These are phyloP conservation scores for Penicillium sp. DNA, from an alignment of 2,329 filamentous ascomycete genomes.

Conservation along the genomic window DNA sequence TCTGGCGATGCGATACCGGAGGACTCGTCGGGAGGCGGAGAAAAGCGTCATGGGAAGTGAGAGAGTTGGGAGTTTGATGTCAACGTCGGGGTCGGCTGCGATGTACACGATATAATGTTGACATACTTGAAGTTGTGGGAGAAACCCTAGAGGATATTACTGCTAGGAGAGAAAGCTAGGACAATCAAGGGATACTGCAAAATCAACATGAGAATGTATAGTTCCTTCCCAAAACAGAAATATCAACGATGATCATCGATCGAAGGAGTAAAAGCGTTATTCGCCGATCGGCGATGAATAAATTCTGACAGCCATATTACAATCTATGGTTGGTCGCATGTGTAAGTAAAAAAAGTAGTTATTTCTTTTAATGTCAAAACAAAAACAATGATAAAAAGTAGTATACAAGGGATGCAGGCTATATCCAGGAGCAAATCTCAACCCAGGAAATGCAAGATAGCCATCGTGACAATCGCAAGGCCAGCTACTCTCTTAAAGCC, in stretches of 20 bases:
- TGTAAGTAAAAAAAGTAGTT: neutral
- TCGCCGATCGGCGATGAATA: neutral
- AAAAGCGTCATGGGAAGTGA: conserved; percentile 15
- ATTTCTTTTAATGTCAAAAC: neutral
- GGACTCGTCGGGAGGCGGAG: conserved; percentile 10
- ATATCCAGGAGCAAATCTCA: neutral
- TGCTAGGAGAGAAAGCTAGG: neutral
- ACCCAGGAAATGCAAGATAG: neutral
- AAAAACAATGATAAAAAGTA: neutral
- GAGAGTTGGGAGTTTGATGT: neutral
- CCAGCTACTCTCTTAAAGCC: neutral
- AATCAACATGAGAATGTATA: neutral
- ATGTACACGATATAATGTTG: neutral
- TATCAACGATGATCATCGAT: neutral
- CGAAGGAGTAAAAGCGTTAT: neutral
- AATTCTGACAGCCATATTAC: neutral
- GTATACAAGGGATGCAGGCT: conserved; percentile 1
- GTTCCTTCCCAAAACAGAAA: neutral
- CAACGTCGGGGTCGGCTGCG: neutral
- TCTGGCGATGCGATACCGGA: conserved; percentile 19
- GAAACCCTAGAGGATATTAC: neutral
- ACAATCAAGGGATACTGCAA: conserved; percentile 1
- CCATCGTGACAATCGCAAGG: neutral
- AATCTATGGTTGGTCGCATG: neutral
- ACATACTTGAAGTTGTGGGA: neutral